Conservation (phyloP, 768 basidiomycete species). For the Clitopilus passeckerianus region DNA sequence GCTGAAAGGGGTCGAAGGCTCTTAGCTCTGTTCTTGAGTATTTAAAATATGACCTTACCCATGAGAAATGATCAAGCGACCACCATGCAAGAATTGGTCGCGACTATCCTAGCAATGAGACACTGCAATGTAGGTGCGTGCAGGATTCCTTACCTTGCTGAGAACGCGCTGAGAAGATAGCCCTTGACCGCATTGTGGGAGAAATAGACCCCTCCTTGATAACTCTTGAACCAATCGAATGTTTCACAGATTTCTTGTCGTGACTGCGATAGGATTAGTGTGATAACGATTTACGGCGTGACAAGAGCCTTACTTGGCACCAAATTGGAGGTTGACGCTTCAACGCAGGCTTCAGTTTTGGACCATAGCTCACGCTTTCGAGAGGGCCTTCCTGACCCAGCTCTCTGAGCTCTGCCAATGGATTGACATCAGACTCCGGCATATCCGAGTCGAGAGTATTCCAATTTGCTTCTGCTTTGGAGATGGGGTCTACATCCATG, state of each 20-base stretch:
- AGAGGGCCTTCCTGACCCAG: too few species aligned
- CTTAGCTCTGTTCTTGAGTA: not conserved
- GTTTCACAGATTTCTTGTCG: conserved; percentile 84
- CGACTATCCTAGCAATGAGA: conserved; percentile 38
- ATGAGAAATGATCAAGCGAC: conserved; percentile 77
- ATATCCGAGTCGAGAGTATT: too few species aligned
- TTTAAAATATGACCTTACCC: conserved; percentile 44
- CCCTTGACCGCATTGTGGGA: conserved; percentile 58
- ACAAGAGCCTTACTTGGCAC: conserved; percentile 28
- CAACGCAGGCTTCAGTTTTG: conserved; percentile 17
- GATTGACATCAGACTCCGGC: too few species aligned
- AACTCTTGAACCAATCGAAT: conserved; percentile 68
- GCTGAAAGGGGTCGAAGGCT: conserved; percentile 1
- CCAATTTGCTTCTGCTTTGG: too few species aligned
- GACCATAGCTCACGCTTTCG: not conserved
- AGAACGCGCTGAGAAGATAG: conserved; percentile 70
- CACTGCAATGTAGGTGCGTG: not conserved
- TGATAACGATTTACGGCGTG: not conserved
- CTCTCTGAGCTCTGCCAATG: too few species aligned
- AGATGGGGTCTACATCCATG: too few species aligned
- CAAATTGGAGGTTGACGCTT: conserved; percentile 33
- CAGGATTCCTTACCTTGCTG: conserved; percentile 45
- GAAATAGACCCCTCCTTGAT: conserved; percentile 79
- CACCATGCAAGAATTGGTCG: conserved; percentile 59
- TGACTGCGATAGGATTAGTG: conserved; percentile 39